Base-by-base conservation (phyloP, 1,139 yeast species). In the Hanseniaspora gamundiae region DNA sequence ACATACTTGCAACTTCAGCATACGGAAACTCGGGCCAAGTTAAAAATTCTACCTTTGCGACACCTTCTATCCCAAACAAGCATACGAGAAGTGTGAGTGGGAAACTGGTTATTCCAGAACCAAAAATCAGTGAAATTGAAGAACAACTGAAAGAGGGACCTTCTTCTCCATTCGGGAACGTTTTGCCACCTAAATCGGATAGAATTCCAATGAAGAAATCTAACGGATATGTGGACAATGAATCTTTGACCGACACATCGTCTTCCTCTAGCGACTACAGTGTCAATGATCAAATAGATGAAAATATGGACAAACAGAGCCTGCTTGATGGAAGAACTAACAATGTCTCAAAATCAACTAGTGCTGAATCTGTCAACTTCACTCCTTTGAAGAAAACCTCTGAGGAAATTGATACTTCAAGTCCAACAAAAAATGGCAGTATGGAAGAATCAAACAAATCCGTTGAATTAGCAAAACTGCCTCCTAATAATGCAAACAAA, bases 21-120 rank as follows among this genome's bases (percentile, higher is more conserved):
- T 30, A n/a, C 35, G 17, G 17, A 8, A 7, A n/a, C 17, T 8
- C 24, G 24, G 24, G 44, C 8, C 40, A 45, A 13, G 41, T 43
- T 6, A 41, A 41, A 35, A 41, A 40, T 38, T 44, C 47, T 8
- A 38, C 43, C 3, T 45, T 52, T 13, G 47, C 55, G 5, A 46
- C 51, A 8, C 51, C 60, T 24, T 42, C 45, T 2, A 41, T 42
- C 21, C 39, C 52, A 10, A 46, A 39, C 27, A 45, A 42, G 20
- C 8, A 20, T 1, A 61, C 61, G 43, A 67, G 85, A 35, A 77
- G 79, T 39, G 76, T 83, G 1, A 78, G 84, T 0, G 87, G 87
- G 1, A 80, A 78, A 84, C 62, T 80, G 22, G 54, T 62, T 16
- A 65, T 64, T 14, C 70, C 70, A 2, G 69, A 66, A 47, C 69